Evolutionary conservation across 73 alveolate species (phyloP).

Genomic region (Breviolum minutum): DNA sequence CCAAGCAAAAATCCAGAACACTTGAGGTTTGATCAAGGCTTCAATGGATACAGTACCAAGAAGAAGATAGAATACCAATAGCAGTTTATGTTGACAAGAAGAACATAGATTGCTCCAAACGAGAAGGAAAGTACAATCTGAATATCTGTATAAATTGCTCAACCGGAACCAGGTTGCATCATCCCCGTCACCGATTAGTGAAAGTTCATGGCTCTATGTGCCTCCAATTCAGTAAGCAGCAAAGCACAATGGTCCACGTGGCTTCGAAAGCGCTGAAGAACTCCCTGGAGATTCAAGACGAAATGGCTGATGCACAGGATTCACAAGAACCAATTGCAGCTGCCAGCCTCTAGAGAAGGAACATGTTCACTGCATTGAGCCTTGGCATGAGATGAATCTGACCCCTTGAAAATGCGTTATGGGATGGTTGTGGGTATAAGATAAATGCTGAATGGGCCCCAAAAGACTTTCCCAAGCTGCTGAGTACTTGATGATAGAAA

Average conservation of each 20-base stretch:
- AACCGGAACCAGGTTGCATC: neutral
- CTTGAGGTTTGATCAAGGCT: neutral
- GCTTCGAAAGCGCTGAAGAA: conserved; percentile 37
- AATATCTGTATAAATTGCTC: neutral
- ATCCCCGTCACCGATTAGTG: neutral
- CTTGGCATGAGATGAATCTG: neutral
- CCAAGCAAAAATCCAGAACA: neutral
- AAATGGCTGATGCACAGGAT: too few species aligned
- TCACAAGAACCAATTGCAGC: too few species aligned
- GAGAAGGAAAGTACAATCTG: neutral
- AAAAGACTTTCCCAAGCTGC: neutral
- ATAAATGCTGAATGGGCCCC: neutral
- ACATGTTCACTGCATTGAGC: conserved; percentile 42
- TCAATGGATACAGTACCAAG: too few species aligned
- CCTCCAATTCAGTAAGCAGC: conserved; percentile 75
- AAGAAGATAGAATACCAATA: too few species aligned
- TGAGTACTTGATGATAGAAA: too few species aligned
- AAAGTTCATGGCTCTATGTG: neutral
- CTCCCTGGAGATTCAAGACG: neutral
- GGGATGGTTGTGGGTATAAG: too few species aligned
- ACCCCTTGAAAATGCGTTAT: neutral
- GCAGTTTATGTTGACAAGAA: too few species aligned
- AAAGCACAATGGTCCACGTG: conserved; percentile 79
- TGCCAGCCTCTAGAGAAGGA: conserved; percentile 42
- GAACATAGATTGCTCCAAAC: too few species aligned